Evolutionary conservation across 352 stramenopile species (phyloP).

Genomic region (Globisporangium splendens): DNA sequence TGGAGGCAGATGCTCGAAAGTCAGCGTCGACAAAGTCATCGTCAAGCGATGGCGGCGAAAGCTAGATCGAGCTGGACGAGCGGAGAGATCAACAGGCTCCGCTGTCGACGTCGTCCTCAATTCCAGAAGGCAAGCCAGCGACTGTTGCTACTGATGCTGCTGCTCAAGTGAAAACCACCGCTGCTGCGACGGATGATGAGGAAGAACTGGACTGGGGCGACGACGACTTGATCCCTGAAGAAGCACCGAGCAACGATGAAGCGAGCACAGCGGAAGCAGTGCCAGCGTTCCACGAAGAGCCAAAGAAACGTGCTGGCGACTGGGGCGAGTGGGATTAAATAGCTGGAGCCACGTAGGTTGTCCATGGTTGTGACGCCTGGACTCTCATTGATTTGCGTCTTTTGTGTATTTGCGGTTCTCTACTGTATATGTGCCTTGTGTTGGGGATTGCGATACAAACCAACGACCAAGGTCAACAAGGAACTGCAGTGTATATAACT

Average conservation of each 20-base stretch:
- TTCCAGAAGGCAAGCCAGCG: slow-evolving; percentile 8
- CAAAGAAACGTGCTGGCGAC: slow-evolving; percentile 46
- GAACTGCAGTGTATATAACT: not conserved
- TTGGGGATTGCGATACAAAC: no score
- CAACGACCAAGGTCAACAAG: no score
- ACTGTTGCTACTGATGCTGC: slow-evolving; percentile 7
- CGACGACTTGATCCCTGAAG: slow-evolving; percentile 35
- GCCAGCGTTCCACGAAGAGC: slow-evolving; percentile 23
- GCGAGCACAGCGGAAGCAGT: slow-evolving; percentile 15
- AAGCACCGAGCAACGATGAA: slow-evolving; percentile 12
- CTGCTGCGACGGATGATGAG: slow-evolving; percentile 19
- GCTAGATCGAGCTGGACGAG: slow-evolving; percentile 67
- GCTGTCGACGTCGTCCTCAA: slow-evolving; percentile 43
- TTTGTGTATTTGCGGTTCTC: no score
- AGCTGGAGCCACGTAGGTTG: no score
- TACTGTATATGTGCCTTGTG: no score
- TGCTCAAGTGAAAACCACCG: not conserved
- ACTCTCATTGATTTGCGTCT: no score
- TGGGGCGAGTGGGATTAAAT: slow-evolving; percentile 71
- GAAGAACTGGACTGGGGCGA: slow-evolving; percentile 67
- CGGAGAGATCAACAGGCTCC: slow-evolving; percentile 38
- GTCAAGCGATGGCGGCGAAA: slow-evolving; percentile 49
- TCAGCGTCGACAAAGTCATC: slow-evolving; percentile 16
- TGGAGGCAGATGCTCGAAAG: not conserved
- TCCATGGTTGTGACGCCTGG: no score